Percentiles rank a stretch among this genome's conserved stretches.
Evolutionary conservation across 1,284 basidiomycete species (phyloP).

Genomic region (Polyporus tsugae): DNA sequence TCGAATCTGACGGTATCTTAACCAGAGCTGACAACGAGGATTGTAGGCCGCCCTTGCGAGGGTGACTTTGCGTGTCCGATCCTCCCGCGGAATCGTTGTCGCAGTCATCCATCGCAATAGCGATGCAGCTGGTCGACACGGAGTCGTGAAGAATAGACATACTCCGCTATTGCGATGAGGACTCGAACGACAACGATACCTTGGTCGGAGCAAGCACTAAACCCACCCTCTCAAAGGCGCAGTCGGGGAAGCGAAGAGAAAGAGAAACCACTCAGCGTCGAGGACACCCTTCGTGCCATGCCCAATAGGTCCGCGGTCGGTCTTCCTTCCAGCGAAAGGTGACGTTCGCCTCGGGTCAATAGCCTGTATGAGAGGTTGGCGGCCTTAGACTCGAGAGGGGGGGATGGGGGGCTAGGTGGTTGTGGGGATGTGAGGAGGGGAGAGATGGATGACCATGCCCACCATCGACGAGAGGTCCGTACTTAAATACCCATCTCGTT

Average conservation of each 20-base stretch:
- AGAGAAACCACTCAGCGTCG: slow-evolving; percentile 9
- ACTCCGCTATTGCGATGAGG: slow-evolving; percentile 46
- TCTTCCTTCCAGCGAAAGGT: neutral
- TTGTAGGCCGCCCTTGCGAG: neutral
- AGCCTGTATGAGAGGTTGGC: neutral
- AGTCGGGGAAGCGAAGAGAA: neutral
- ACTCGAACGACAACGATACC: slow-evolving; percentile 52
- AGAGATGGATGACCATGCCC: neutral
- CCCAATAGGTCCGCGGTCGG: neutral
- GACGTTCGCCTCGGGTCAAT: neutral
- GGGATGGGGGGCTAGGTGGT: neutral
- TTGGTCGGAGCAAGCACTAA: slow-evolving; percentile 23
- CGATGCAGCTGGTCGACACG: slow-evolving; percentile 43
- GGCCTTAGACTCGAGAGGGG: neutral
- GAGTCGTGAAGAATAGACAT: slow-evolving; percentile 38
- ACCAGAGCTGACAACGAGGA: neutral
- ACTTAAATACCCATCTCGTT: slow-evolving; percentile 5
- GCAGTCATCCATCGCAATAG: slow-evolving; percentile 83
- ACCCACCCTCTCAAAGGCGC: slow-evolving; percentile 6
- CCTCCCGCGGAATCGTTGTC: slow-evolving; percentile 49
- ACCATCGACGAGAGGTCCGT: neutral
- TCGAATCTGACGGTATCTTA: too few relatives aligned
- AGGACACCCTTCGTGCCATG: neutral
- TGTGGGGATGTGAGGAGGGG: slow-evolving; percentile 3
- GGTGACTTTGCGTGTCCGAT: slow-evolving; percentile 25